A percentile compares a stretch with the other conserved stretches of the same genome.
These are phyloP conservation scores for Pseudonitzschia delicatissima DNA, from an alignment of 108 stramenopile genomes.

Conservation along the genomic window DNA sequence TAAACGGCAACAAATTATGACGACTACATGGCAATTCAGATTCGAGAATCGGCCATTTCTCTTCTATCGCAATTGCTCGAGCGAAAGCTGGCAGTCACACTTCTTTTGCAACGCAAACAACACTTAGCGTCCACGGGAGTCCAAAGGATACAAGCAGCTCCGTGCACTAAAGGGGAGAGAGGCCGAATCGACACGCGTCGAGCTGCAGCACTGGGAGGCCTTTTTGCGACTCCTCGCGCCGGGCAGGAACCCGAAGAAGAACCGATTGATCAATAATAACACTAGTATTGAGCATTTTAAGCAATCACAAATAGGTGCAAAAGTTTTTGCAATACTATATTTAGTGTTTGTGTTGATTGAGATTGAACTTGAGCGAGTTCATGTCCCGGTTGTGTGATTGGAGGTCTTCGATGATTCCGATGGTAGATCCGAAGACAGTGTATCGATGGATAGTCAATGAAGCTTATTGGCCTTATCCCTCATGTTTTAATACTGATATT, in stretches of 20 bases:
- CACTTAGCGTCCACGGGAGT: slow-evolving; percentile 55
- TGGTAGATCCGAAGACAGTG: no score
- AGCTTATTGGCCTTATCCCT: no score
- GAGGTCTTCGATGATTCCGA: no score
- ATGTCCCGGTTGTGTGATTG: no score
- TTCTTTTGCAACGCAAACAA: slow-evolving; percentile 44
- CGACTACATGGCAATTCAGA: slow-evolving; percentile 41
- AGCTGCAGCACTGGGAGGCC: slow-evolving; percentile 75
- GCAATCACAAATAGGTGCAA: no score
- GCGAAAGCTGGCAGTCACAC: slow-evolving; percentile 31
- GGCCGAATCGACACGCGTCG: slow-evolving; percentile 43
- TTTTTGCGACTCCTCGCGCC: slow-evolving; percentile 51
- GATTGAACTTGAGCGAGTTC: no score
- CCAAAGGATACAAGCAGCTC: slow-evolving; percentile 49
- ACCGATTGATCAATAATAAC: no score
- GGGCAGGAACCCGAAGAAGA: slow-evolving; percentile 36
- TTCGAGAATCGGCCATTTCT: slow-evolving; percentile 72
- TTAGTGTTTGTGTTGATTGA: no score
- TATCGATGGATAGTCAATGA: no score
- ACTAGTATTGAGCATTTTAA: no score
- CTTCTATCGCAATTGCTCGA: slow-evolving; percentile 47
- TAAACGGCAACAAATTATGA: neutral
- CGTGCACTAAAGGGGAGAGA: slow-evolving; percentile 63
- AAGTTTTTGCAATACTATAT: no score
- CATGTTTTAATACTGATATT: no score